These are phyloP conservation scores for Durio zibethinus DNA, from an alignment of 345 rosid species.

Conservation along the genomic window DNA sequence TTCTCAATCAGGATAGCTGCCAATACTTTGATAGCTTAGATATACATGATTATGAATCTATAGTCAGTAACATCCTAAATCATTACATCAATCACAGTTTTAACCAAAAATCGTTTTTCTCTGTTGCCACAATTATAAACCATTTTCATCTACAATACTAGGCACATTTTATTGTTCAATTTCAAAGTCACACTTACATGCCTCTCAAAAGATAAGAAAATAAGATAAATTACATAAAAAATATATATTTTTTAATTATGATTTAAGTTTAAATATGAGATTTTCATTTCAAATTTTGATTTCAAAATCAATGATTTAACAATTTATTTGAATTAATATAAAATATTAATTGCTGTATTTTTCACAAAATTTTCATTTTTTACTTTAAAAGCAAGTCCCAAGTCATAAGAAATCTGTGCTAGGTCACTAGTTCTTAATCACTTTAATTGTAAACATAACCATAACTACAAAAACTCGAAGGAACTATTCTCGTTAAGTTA, in stretches of 20 bases:
- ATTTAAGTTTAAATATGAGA: too few relatives aligned
- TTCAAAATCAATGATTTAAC: too few relatives aligned
- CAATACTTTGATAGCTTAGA: neutral
- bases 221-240: too few relatives aligned
- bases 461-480: too few relatives aligned
- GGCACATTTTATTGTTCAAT: too few relatives aligned
- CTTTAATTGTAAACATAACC: neutral
- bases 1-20: neutral
- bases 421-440: neutral
- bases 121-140: neutral
- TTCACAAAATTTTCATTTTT: neutral
- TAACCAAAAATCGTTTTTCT: neutral
- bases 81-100: neutral
- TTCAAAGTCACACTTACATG: too few relatives aligned
- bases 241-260: too few relatives aligned
- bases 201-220: too few relatives aligned
- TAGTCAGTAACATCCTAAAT: neutral
- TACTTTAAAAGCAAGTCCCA: neutral
- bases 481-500: too few relatives aligned
- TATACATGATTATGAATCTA: neutral
- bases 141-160: too few relatives aligned
- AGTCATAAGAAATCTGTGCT: constrained; percentile 15
- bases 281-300: too few relatives aligned
- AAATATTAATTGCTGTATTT: neutral
- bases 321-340: too few relatives aligned